Conservation (phyloP, 2,329 filamentous ascomycete genomes). For the Hirsutella rhossiliensis region DNA sequence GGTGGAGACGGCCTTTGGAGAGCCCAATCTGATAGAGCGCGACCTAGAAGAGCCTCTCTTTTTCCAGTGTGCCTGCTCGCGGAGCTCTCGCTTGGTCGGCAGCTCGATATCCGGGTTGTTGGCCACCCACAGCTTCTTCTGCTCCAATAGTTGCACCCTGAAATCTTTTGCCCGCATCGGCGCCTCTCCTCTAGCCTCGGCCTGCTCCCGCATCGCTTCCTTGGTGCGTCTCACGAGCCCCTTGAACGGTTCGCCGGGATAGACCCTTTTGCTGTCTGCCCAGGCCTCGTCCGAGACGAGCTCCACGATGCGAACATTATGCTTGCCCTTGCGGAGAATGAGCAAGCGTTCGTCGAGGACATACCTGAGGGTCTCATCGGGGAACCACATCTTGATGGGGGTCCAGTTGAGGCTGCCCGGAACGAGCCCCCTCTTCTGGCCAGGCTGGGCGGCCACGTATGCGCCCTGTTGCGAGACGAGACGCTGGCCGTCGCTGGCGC, state of each 20-base stretch:
- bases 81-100: constrained; percentile 21
- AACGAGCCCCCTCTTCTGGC: constrained; percentile 28
- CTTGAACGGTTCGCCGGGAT: constrained; percentile 40
- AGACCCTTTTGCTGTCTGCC: constrained; percentile 32
- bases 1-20: too few species aligned
- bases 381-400: constrained; percentile 46
- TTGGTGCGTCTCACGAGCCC: constrained; percentile 34
- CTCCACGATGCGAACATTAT: constrained; percentile 49
- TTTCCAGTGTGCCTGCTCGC: constrained; percentile 8
- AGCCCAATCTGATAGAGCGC: too few species aligned
- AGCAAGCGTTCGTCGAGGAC: constrained; percentile 47
- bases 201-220: constrained; percentile 16
- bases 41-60: too few species aligned
- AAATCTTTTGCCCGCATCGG: constrained; percentile 11
- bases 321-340: constrained; percentile 51
- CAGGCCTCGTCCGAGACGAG: constrained; percentile 46
- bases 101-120: constrained; percentile 30
- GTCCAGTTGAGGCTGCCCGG: constrained; percentile 46
- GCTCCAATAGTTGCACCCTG: constrained; percentile 5
- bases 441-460: constrained; percentile 46
- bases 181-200: constrained; percentile 18
- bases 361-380: constrained; percentile 44
- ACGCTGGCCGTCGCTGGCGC: constrained; percentile 45
- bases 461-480: constrained; percentile 42
- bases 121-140: constrained; percentile 12